A percentile compares a stretch with the other conserved stretches of the same genome.
phyloP scores from a whole-genome alignment of 768 basidiomycete genomes.

The Russula emetica region DNA sequence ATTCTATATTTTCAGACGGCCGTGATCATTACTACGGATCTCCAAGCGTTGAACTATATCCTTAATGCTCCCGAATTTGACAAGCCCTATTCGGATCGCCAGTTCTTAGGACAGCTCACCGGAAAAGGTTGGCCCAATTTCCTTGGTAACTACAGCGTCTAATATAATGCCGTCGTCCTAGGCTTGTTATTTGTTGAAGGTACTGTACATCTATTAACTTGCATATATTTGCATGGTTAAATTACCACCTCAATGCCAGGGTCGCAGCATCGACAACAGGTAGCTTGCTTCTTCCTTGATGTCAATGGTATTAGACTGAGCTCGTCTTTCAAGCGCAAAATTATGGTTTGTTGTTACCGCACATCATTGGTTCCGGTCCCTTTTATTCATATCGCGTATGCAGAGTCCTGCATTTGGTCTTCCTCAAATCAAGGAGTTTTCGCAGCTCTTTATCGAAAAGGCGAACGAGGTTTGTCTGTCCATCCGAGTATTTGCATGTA shows the following conservation, averaged over 20 bases:
- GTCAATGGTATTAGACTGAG: background rate
- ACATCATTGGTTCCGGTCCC: background rate
- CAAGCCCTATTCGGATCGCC: constrained; percentile 4
- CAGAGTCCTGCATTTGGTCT: constrained; percentile 25
- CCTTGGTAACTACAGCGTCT: background rate
- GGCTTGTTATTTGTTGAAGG: constrained; percentile 23
- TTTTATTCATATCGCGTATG: background rate
- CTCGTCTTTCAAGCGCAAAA: constrained; percentile 12
- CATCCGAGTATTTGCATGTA: background rate
- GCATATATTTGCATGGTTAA: background rate
- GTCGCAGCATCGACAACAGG: constrained; percentile 19
- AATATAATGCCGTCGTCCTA: background rate
- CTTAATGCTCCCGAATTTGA: constrained; percentile 20
- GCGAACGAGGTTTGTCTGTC: constrained; percentile 18
- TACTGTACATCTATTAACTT: background rate
- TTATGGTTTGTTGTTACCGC: constrained; percentile 13
- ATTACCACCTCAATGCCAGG: constrained; percentile 1
- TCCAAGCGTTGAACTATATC: constrained; percentile 19
- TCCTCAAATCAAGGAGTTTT: constrained; percentile 16
- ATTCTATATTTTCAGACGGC: background rate
- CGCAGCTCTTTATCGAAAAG: constrained; percentile 22
- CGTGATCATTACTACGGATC: constrained; percentile 7
- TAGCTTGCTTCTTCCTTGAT: background rate
- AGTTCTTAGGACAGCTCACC: background rate
- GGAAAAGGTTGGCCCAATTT: constrained; percentile 17